Base-by-base conservation (phyloP, 1,139 yeast species). In the Meyerozyma sp. region DNA sequence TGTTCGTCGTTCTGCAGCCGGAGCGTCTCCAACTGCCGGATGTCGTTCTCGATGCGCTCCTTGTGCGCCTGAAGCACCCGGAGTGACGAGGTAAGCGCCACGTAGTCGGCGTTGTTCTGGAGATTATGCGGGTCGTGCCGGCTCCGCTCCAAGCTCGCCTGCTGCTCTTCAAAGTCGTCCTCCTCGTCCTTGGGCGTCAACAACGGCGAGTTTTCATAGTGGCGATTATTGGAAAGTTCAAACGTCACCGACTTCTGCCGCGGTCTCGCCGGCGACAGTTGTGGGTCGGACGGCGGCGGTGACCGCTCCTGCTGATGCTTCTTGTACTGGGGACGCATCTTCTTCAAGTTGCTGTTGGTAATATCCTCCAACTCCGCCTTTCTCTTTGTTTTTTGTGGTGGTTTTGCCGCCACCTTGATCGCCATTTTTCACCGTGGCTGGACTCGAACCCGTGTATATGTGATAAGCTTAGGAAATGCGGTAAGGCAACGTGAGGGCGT, bases 171-270 rank as follows among this genome's bases (percentile, higher is more conserved):
- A 39, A 55, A 60, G 36, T 64, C 68, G 43, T 68, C 69, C 43
- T 68, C 73, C 37, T 70, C 75, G 27, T 71, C 73, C 47, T 69
- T 70, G 10, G 77, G 77, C 1, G 77, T 71, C 45, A 71, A 59
- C 35, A 71, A 59, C 7, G 75, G 74, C 42, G 70, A 61, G 46
- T 54, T 55, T 32, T 63, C 63, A 47, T 62, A 63, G 30, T 49
- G 52, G 49, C 58, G 56, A 44, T 61, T 62, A n/a, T 47, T 40
- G 5, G 54, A 49, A 29, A 58, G 51, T 36, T 57, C 63, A 46
- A 63, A 63, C 41, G 60, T 51, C 7, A 62, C 67, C 11, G 59
- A 52, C 51, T 62, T 62, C 36, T 52, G 32, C 35, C 54, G 41
- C 34, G 51, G 43, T 44, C 48, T 46, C 36, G 59, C 43, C 21